Base-by-base conservation (phyloP, 1,139 yeast genomes). In the Hemisphaericaspora lyxosophila region DNA sequence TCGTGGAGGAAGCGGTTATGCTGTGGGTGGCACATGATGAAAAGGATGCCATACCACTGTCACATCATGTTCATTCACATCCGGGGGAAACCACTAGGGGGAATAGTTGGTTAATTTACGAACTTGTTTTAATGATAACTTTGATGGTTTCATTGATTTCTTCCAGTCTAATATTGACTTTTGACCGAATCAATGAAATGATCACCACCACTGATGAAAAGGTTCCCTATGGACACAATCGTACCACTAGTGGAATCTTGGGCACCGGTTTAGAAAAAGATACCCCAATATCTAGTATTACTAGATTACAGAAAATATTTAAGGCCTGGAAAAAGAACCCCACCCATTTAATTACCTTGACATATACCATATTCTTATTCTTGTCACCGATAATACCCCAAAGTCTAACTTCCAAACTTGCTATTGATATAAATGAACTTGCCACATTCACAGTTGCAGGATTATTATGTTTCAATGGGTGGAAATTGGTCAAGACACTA, bases 1-100 rank as follows among this genome's bases (percentile, higher is more conserved):
- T 87, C 11, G 54, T 86, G 15, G 97, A 92, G 58, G 95, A 86
- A 48, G 57, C 79, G 33, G 77, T 85, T 30, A 76, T 77, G 20
- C 62, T 60, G 18, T 63, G 70, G 46, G 82, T 67, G 5, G 63
- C 62, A 3, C 57, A 56, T n/a, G 71, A 68, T 7, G 58, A 52
- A 8, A 57, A 54, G 20, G 63, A 55, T 12, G 57, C 48, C 14
- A 55, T 54, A 40, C 65, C 60, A 36, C 54, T 51, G 35, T 73
- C 79, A 5, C 82, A 78, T 43, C 85, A 78, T 50, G 71, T 76
- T 3, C 85, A 80, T 53, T 71, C 76, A 2, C 85, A 80, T 53
- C 63, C 61, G 6, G 65, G 64, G 12, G 38, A 37, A 1, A 73
- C 70, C 35, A 40, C 67, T 23, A 55, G 57, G 14, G 69, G 62